Percentiles rank a stretch among this genome's conserved stretches.
Evolutionary conservation across 495 filamentous ascomycete species (phyloP).

Genomic region (Terfezia claveryi): DNA sequence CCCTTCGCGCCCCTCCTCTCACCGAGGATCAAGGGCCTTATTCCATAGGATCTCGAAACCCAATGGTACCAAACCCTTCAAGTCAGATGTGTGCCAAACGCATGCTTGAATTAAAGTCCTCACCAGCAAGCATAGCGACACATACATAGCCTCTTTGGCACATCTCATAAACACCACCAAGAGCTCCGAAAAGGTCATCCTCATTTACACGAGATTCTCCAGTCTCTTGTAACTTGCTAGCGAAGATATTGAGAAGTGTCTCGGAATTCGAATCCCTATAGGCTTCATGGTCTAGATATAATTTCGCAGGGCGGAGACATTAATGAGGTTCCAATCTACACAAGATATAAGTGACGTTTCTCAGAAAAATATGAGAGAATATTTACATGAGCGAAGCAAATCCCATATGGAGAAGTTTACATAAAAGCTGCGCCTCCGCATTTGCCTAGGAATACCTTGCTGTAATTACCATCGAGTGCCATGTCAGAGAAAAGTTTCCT

Average conservation of each 20-base stretch:
- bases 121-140: conserved; percentile 77
- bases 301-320: conserved; percentile 53
- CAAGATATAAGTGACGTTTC: conserved; percentile 26
- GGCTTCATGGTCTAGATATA: conserved; percentile 71
- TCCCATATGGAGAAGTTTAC: conserved; percentile 80
- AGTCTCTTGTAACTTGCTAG: conserved; percentile 82
- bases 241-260: conserved; percentile 86
- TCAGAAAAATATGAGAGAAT: background rate
- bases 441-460: conserved; percentile 71
- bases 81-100: too few species aligned
- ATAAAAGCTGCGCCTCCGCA: conserved; percentile 72
- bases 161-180: conserved; percentile 50
- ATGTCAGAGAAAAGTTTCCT: conserved; percentile 2
- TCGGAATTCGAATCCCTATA: conserved; percentile 87
- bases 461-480: background rate
- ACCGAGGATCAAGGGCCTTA: conserved; percentile 71
- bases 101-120: conserved; percentile 4
- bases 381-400: conserved; percentile 29
- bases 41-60: conserved; percentile 79
- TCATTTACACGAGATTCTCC: conserved; percentile 85
- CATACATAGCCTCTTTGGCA: conserved; percentile 75
- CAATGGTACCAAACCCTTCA: conserved; percentile 59
- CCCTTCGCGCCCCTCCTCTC: conserved; percentile 40
- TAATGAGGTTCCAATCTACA: conserved; percentile 84
- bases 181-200: conserved; percentile 65